Base-by-base conservation (phyloP, 1,139 yeast genomes). In the Kurtzmaniella quercitrusa region DNA sequence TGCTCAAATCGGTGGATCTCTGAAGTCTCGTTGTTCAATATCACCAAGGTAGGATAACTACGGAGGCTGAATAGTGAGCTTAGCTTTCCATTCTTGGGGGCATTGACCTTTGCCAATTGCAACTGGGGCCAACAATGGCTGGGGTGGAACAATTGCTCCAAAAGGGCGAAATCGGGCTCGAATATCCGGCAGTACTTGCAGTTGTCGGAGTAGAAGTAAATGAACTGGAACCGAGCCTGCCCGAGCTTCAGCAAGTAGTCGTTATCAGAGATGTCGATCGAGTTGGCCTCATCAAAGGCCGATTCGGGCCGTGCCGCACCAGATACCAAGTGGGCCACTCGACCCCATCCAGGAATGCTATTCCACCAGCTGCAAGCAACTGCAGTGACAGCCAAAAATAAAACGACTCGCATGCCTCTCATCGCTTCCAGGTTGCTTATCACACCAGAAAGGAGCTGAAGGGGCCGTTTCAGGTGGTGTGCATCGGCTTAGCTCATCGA, bases 101-200 rank as follows among this genome's bases (percentile, higher is more conserved):
- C 69, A 45, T 72, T 60, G 2, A 65, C 53, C 47, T 63, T 64
- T 21, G 68, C 42, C 0, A 70, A 45, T 48, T 70, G 77, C 18
- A 72, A 55, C 16, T 48, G 48, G 3, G 41, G 39, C 10, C 25
- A 29, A 2, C 49, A 42, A 17, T 16, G 21, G 37, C 56, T 55
- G 41, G 65, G 66, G 46, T 57, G 65, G 24, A 67, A 50, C 12
- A 19, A 18, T 19, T 36, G 15, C 16, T 36, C 38, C 12, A 36
- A 19, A 18, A 18, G 4, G 8, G 24, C 25, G 10, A 36, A 36
- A 19, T 36, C 38, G 54, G 43, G 40, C 60, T 55, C 41, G 73
- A 49, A 17, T 66, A 65, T 17, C 63, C 63, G 47, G 54, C 80
- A 75, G 47, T 62, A 68, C 43, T 55, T 51, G 51, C 80, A 75